Conservation (phyloP, 768 basidiomycete genomes). For the Hebeloma cylindrosporum region DNA sequence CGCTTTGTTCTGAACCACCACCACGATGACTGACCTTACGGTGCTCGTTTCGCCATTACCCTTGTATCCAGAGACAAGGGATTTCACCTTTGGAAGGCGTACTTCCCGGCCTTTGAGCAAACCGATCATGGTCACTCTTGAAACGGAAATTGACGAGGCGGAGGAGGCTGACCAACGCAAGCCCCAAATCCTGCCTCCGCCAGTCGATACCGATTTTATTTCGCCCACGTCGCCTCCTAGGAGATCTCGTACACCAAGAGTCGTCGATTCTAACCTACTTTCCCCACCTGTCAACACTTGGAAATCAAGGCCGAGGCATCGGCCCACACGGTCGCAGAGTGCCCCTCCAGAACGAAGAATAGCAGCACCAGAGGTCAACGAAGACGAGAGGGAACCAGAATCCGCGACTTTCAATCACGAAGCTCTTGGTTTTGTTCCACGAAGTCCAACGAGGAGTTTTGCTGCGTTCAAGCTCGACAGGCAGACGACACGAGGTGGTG, state of each 20-base stretch:
- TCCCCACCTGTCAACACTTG: conserved; percentile 52
- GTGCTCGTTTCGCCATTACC: conserved; percentile 51
- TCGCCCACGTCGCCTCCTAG: conserved; percentile 17
- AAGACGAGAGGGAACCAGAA: conserved; percentile 4
- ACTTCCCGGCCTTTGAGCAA: conserved; percentile 24
- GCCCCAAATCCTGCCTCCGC: conserved; percentile 5
- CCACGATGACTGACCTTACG: conserved; percentile 50
- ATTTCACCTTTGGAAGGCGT: conserved; percentile 34
- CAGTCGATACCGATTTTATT: conserved; percentile 20
- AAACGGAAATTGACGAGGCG: conserved; percentile 31
- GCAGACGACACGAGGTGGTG: conserved; percentile 37
- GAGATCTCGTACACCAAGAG: conserved; percentile 16
- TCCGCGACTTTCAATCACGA: conserved; percentile 4
- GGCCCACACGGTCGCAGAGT: conserved; percentile 47
- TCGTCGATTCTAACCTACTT: conserved; percentile 36
- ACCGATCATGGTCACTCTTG: conserved; percentile 46
- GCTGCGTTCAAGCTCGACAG: conserved; percentile 28
- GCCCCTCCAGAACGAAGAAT: conserved; percentile 42
- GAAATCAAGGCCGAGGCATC: conserved; percentile 41
- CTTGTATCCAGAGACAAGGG: conserved; percentile 36
- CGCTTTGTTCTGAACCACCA: conserved; percentile 2
- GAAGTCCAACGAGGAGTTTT: conserved; percentile 27
- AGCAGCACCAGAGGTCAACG: conserved; percentile 7
- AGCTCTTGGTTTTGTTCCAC: conserved; percentile 8
- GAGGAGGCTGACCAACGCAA: conserved; percentile 20